Evolutionary conservation across 106 monocot species (phyloP).

Genomic region (Chionographis japonica): DNA sequence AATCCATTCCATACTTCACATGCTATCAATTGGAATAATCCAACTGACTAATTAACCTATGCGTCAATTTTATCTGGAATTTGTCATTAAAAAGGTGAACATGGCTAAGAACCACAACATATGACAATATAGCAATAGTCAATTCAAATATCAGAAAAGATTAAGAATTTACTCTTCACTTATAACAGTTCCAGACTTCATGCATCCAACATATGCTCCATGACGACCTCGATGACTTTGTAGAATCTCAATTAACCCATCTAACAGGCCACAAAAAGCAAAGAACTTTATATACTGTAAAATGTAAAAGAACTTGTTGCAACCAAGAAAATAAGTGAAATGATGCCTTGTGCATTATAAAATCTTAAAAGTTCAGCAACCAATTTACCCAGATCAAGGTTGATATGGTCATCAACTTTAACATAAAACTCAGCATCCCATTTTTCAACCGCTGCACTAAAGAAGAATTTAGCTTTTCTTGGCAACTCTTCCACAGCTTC

Average conservation of each 20-base stretch:
- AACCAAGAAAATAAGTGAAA: background rate
- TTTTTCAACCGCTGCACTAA: slow-evolving; percentile 75
- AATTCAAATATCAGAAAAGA: slow-evolving; percentile 1
- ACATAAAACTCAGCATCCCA: slow-evolving; percentile 99
- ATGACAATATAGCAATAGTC: background rate
- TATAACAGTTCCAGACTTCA: slow-evolving; percentile 92
- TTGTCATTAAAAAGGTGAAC: background rate
- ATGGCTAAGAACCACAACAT: too few relatives aligned
- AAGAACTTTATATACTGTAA: background rate
- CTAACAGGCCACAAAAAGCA: slow-evolving; percentile 25
- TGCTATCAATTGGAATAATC: too few relatives aligned
- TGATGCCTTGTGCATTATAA: background rate
- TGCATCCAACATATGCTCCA: slow-evolving; percentile 88
- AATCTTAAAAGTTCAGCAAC: background rate
- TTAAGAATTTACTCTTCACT: slow-evolving; percentile 74
- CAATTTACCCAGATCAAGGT: slow-evolving; percentile 66
- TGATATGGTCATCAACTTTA: slow-evolving; percentile 95
- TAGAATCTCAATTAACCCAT: slow-evolving; percentile 83
- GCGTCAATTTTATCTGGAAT: background rate
- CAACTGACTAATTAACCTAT: too few relatives aligned
- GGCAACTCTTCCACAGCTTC: slow-evolving; percentile 87
- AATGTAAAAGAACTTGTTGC: background rate
- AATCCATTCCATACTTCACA: too few relatives aligned
- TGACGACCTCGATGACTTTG: slow-evolving; percentile 60
- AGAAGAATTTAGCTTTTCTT: slow-evolving; percentile 94